Evolutionary conservation across 371 early-diverging fungal species (phyloP), one percentile per base, ranked within the genome.

Genomic region (Syncephalastrum contaminatum): DNA sequence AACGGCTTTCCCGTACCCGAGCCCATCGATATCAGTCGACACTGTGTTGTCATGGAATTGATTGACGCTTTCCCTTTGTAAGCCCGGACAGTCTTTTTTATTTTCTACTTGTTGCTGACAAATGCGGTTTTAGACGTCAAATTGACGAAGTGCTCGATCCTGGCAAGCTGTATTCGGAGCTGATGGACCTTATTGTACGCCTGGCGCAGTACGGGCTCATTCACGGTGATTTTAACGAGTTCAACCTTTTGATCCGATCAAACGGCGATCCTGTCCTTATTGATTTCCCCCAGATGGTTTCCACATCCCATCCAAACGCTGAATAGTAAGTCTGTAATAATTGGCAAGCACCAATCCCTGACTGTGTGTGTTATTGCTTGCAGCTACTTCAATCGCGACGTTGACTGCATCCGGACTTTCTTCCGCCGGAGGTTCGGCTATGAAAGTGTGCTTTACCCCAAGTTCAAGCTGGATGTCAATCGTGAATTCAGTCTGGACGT

Each of bases 191-290:
- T 73, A 93, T 99, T 58, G 95, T 97, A 41, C 88, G 92, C 18
- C 80, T 99, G 50, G 98, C 98, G 20, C 86, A 91, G 45, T 84
- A 93, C 56, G 99, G 99, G 41, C 82, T 99, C 51, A 97, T 98
- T 60, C 99, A 99, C 68, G 98, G 99, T 58, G 99, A 99, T 76
- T 99, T 99, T 67, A 99, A 99, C 85, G 99, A 99, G 66, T 99
- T 99, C 84, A 99, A 99, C 75, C 82, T 99, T 51, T 79, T 99
- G 70, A 83, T 99, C 52, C 88, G 83, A 48, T 87, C 88, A 51
- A 86, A 91, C 64, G 88, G 91, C 14, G 82, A 88, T 1, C 91
- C 91, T 46, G 76, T 99, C 7, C 72, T 99, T 50, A 99, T 99
- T 54, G 99, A 99, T 84, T 99, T 99, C 72, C 99, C 99, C 1